Base-by-base conservation (phyloP, 306 rosid genomes). In the Quercus rubra region DNA sequence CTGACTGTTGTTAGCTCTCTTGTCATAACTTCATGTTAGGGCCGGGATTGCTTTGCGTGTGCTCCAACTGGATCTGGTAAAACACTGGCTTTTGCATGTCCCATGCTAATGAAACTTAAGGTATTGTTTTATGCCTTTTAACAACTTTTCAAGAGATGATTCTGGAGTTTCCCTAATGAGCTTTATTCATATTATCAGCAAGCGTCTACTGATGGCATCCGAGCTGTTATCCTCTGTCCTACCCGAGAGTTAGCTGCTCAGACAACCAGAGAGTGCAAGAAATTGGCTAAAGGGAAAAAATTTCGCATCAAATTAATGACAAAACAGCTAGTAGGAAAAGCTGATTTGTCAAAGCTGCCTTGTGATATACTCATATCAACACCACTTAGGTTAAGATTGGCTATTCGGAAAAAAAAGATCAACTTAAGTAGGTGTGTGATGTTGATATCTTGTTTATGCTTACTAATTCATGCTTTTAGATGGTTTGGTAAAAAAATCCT, bases 11-110 rank as follows among this genome's bases (percentile, higher is more conserved):
- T 21, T 21, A 19, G 49, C 82, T 15, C 52, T 71, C 43, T 66
- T 72, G 31, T 58, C 19, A 23, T 77, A 55, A 4, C 62, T 76
- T 55, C 71, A 30, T 55, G 23, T 27, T 28, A 95, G 99, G 96
- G 82, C 54, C 92, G 94, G 52, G 98, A 95, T 84, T 95, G 99
- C 88, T 95, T 95, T 91, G 94, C 98, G 12, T 95, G 98, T 82
- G 99, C 99, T 71, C 99, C 99, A 28, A 93, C 99, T 23, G 99
- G 99, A 25, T 93, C 99, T 59, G 99, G 99, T 43, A 95, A 95
- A 87, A 95, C 98, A 74, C 77, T 95, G 81, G 98, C 96, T 55
- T 95, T 95, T 82, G 92, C 90, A 55, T 91, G 90, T 73, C 99
- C 99, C 55, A 89, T 93, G 91, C 97, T 95, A 71, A 90, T 95